Base-by-base conservation (phyloP, 2,329 filamentous ascomycete genomes). In the Colletotrichum sp. region DNA sequence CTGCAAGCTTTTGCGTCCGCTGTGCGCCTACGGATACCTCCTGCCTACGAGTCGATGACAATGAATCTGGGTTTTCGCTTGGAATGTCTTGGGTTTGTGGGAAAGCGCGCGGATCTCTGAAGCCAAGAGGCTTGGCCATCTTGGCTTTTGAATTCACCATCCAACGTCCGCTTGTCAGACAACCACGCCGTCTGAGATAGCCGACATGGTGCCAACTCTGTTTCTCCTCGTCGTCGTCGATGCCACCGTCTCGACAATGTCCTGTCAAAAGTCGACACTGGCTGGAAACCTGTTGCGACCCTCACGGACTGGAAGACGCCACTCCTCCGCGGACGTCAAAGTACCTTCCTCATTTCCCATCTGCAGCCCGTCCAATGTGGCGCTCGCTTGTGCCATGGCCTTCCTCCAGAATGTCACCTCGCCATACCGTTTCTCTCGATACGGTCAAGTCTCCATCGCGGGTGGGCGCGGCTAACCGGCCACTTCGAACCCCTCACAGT, bases 381-480 rank as follows among this genome's bases (percentile, higher is more conserved):
- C 71, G 43, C 39, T 75, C 21, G 71, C 55, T 39, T 71, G 24
- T 71, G 30, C 48, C 39, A 75, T 36, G 61, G 21, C 30, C 36
- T 43, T n/a, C 48, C 36, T 16, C 30, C 63, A 65, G n/a, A 48
- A 70, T 73, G 65, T 65, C 59, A 76, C 70, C 48, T 65, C 60
- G 26, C 60, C 34, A 52, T 74, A 65, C 69, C 64, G 48, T 69
- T 65, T 60, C 32, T 10, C 64, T 52, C 59, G 24, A 36, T 32
- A 52, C 39, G 65, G 73, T n/a, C 30, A 21, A 63, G 43, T 52
- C 43, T 52, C 32, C 48, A 34, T 71, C 48, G 71, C 74, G 74
- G 66, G 67, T 75, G 74, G 74, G 66, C 74, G 74, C 74, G 74
- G 61, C 74, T 76, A 76, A 66, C 66, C 39, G 59, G 39, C n/a